phyloP scores from a whole-genome alignment of 1,284 basidiomycete genomes.

The Apiotrichum mycotoxinovorans region DNA sequence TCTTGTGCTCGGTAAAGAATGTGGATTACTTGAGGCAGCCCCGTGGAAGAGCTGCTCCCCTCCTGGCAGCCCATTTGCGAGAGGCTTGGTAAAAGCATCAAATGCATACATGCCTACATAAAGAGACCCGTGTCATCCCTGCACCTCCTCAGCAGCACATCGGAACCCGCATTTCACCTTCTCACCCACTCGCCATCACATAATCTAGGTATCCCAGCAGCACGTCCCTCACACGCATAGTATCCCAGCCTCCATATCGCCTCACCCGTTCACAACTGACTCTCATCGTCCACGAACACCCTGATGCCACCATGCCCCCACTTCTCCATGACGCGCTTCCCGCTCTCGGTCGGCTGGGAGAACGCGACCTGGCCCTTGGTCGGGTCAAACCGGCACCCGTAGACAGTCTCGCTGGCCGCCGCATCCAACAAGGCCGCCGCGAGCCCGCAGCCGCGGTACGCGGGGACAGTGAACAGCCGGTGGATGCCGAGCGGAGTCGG shows the following conservation, averaged over 20 bases:
- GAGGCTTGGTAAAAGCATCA: neutral
- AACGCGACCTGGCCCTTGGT: slow-evolving; percentile 47
- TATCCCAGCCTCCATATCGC: too few relatives aligned
- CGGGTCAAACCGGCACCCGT: slow-evolving; percentile 47
- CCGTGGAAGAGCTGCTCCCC: neutral
- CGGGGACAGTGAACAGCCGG: slow-evolving; percentile 51
- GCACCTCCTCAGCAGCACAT: too few relatives aligned
- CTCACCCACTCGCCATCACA: too few relatives aligned
- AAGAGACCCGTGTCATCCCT: neutral
- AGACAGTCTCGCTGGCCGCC: slow-evolving; percentile 44
- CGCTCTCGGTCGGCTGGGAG: slow-evolving; percentile 52
- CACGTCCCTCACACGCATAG: too few relatives aligned
- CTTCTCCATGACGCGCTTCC: slow-evolving; percentile 45
- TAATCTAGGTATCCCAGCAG: too few relatives aligned
- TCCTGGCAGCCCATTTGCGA: too few relatives aligned
- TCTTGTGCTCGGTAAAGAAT: too few relatives aligned
- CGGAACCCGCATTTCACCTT: too few relatives aligned
- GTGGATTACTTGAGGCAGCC: too few relatives aligned
- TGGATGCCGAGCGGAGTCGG: slow-evolving; percentile 52
- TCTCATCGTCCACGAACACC: slow-evolving; percentile 49
- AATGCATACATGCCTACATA: neutral
- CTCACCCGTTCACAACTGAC: slow-evolving; percentile 26
- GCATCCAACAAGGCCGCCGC: slow-evolving; percentile 44
- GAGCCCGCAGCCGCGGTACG: slow-evolving; percentile 42
- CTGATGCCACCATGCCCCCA: slow-evolving; percentile 44